Evolutionary conservation across 495 filamentous ascomycete genomes (phyloP), one percentile per base, ranked within the genome.

Genomic region (Sordaria brevicollis): DNA sequence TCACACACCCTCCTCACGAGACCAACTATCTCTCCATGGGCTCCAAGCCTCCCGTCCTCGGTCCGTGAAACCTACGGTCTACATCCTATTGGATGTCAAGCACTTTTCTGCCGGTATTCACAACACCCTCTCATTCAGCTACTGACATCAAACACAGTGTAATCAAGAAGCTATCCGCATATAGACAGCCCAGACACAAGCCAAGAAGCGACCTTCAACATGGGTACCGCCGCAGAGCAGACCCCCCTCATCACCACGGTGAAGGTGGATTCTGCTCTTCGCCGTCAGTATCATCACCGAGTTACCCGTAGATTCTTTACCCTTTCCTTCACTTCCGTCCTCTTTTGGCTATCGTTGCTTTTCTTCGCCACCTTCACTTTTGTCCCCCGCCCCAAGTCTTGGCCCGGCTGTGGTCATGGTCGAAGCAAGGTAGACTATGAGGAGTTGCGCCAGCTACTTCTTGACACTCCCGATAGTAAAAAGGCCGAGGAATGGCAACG

Each of bases 401-500:
- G 76, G 85, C 87, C 72, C 66, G 77, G 74, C 38, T 80, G 76
- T 72, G 72, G 78, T 67, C 74, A 54, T 65, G 80, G 72, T 35
- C 75, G 41, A 68, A 75, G 69, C 15, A 74, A 74, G 31, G 69
- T 90, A 38, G 82, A 81, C 38, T 92, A 89, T 75, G 82, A 89
- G 49, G 85, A 93, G 70, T 87, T 97, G 25, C 85, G 90, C 71
- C 79, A 84, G 17, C 87, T 97, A 43, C 81, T 97, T 67, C 79
- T 89, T 31, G 82, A 87, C 13, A 93, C 90, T 1, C 94, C 94
- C 0, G 87, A 87, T 35, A 85, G 87, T 57, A 82, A 85, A 34
- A 89, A 89, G 74, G 88, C 87, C 7, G 82, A 86, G 69, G 89
- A 96, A 79, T 97, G 93, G 93, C 94, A 91, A 76, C 81, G 86